Evolutionary conservation across 208 protist genomes (phyloP), one percentile per base, ranked within the genome.

Genomic region (Strigomonas culicis): DNA sequence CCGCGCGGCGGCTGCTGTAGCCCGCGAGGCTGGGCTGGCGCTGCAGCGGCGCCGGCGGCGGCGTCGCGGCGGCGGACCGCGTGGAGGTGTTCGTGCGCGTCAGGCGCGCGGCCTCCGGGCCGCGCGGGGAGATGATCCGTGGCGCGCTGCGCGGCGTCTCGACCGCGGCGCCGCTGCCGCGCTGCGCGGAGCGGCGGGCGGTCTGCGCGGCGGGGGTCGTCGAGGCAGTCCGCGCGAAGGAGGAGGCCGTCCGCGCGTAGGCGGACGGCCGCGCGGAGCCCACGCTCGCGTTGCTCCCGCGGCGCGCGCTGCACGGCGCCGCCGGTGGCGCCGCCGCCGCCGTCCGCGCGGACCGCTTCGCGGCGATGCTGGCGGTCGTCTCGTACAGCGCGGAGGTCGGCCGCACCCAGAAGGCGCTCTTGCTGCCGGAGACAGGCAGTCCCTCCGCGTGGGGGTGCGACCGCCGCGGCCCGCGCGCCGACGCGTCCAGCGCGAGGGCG

Each of bases 61-160:
- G 87, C 65, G 15, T 57, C 64, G 56, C 70, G 64, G 21, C 79
- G 80, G 17, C 53, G 72, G 2, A 61, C 57, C 0, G 66, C 63
- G 63, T 84, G 90, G 24, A 78, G 41, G 21, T 80, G 72, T 28
- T 88, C 52, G 66, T 93, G 87, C 22, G 88, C 70, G 17, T 49
- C 61, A 61, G 89, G 90, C 19, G 77, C 61, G 19, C n/a, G n/a
- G n/a, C n/a, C n/a, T n/a, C n/a, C n/a, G n/a, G n/a, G n/a, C n/a
- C n/a, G n/a, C n/a, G n/a, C n/a, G n/a, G n/a, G n/a, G n/a, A n/a
- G n/a, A n/a, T n/a, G n/a, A n/a, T n/a, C n/a, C n/a, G n/a, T n/a
- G 87, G 87, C 56, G 90, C 43, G 57, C 84, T 68, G 50, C 76
- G 80, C 2, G 84, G 87, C 2, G 73, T 74, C 69, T 90, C 82